Base-by-base conservation (phyloP, 768 basidiomycete genomes). In the Boletus edulis region DNA sequence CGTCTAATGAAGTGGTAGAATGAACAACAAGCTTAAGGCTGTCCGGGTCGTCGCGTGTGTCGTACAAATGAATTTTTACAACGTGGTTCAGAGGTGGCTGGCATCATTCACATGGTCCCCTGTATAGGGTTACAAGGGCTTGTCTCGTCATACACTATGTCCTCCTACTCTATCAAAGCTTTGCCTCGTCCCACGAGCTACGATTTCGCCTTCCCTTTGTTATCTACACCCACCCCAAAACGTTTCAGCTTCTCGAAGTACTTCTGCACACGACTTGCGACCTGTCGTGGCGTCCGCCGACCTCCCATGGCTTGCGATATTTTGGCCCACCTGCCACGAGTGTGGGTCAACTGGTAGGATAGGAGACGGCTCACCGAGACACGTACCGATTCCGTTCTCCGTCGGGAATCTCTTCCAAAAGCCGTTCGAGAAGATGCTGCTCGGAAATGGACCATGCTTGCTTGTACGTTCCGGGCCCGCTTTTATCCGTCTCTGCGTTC, bases 221-320 rank as follows among this genome's bases (percentile, higher is more conserved):
- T 54, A 34, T 72, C 71, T 34, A 78, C 67, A 27, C 76, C 79
- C 47, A 86, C 62, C 35, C 89, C 89, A 68, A 84, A 91, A 59
- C 81, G 80, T 72, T 85, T 89, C 68, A 92, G 68, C 75, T 91
- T 92, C 67, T 87, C 87, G 67, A 90, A 86, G 70, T 91, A 92
- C 71, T 93, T 93, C 62, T 93, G 91, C 51, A 93, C 90, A 17
- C 89, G 81, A 73, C 88, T 91, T 37, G 89, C 89, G n/a, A 93
- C 91, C 73, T 93, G 91, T 56, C 89, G 73, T 5, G 90, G 84
- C 4, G 91, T 91, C 54, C 90, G 73, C 42, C 76, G 76, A 1
- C 90, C 90, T 46, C 82, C 76, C 91, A 93, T 93, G 35, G 87
- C 91, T 50, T 78, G 74, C 14, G 90, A 92, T 49, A 92, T 92